Evolutionary conservation across 306 rosid species (phyloP), one percentile per base, ranked within the genome.

Genomic region (Acacia acuminata): DNA sequence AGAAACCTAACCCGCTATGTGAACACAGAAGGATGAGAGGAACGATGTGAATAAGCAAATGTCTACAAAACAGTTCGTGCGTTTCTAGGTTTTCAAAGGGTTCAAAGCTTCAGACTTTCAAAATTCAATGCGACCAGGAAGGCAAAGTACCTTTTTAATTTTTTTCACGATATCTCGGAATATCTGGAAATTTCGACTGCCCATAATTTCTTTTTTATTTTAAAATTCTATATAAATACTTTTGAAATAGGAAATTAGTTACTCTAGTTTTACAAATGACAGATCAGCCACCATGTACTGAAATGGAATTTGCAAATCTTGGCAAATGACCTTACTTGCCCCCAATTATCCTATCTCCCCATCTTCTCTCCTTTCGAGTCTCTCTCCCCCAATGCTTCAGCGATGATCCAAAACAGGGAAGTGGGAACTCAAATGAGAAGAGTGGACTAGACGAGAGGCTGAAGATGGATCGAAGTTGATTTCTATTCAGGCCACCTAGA

Each of bases 401-500:
- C 38, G 17, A 6, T 3, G 38, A 25, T 61, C 34, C 0, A 25
- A 24, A 25, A 67, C 72, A 34, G 25, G 2, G 45, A 7, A 67
- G 73, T 17, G 73, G 7, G 73, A 13, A 67, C 27, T 17, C 45
- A 36, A 24, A 20, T 19, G n/a, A 38, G 53, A 22, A 69, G 32
- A 42, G 74, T 69, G 51, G 4, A n/a, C 91, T 95, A 98, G 98
- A 95, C 63, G 98, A 96, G 82, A 90, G 97, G 79, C 94, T 94
- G 7, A 97, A 96, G 87, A 94, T 97, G 36, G 38, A 36, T 36
- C 0, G 6, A 98, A 96, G 85, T 92, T 96, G 73, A 30, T 96
- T 79, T 96, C 99, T 13, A 92, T 93, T 71, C 98, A 96, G 51
- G 99, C 99, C 7, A 91, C 98, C 69, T 98, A 63, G 98, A 96